phyloP scores from a whole-genome alignment of 495 filamentous ascomycete species.

The Penicillium arizonense region DNA sequence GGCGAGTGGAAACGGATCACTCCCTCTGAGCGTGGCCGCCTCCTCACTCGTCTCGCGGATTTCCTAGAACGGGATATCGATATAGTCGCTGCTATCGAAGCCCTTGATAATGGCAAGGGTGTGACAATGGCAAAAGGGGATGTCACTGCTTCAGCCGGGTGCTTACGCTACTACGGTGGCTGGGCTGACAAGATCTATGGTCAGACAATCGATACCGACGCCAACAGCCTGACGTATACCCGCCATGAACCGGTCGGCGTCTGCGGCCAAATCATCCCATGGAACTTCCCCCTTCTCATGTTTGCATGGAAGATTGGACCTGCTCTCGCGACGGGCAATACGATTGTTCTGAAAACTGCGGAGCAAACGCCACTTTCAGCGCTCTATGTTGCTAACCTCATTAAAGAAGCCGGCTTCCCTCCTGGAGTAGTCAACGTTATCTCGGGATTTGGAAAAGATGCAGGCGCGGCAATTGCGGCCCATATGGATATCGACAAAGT shows the following conservation, averaged over 20 bases:
- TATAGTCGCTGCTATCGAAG: conserved; percentile 1
- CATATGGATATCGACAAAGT: conserved; percentile 94
- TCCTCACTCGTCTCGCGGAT: conserved; percentile 1
- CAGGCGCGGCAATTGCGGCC: conserved; percentile 80
- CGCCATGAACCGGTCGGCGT: conserved; percentile 74
- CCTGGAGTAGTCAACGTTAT: conserved; percentile 86
- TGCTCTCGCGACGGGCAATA: conserved; percentile 46
- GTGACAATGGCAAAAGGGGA: conserved; percentile 8
- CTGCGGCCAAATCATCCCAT: conserved; percentile 81
- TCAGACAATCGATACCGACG: conserved; percentile 79
- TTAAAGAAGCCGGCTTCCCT: conserved; percentile 70
- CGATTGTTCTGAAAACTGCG: neutral
- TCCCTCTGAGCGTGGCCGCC: conserved; percentile 4
- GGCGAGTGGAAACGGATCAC: conserved; percentile 3
- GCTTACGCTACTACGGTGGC: conserved; percentile 42
- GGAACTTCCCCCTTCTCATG: conserved; percentile 90
- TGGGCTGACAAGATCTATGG: conserved; percentile 53
- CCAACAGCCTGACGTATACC: conserved; percentile 78
- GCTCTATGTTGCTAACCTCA: conserved; percentile 5
- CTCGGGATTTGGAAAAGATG: conserved; percentile 76
- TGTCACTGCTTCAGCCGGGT: conserved; percentile 42
- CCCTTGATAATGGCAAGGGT: conserved; percentile 4
- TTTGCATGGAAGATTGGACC: conserved; percentile 87
- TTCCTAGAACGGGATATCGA: conserved; percentile 5
- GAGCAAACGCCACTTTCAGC: conserved; percentile 1